Base-by-base conservation (phyloP, 257 asterid genomes). In the Coffea canephora region DNA sequence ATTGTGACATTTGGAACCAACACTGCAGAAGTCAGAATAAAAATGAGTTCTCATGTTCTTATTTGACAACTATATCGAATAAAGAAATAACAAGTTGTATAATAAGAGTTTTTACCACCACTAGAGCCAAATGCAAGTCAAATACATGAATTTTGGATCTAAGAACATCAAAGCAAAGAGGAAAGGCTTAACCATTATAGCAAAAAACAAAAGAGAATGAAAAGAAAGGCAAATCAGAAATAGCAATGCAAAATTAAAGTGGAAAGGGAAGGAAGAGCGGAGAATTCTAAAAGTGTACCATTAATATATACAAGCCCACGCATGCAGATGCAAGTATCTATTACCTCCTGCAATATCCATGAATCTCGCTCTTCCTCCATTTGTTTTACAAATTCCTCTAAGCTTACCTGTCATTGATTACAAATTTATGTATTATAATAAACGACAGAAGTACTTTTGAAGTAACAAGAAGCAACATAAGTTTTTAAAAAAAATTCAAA, bases 341-440 rank as follows among this genome's bases (percentile, higher is more conserved):
- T 78, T 82, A 93, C 98, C 97, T 90, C 94, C 87, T 88, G 89
- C 74, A 84, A 84, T 77, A 83, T 69, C 93, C 90, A 89, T 67
- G 83, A 79, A 73, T 88, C 89, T 82, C 85, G 88, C 69, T 91
- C 96, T 79, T 73, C 81, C 70, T 90, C 97, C 89, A 88, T 81
- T 71, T 92, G 89, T 80, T 84, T 86, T 81, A 89, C 80, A 84
- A 78, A 89, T 78, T 88, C 90, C 77, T 88, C 90, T 79, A 91
- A 88, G 85, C 86, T 85, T 76, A 78, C 91, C 96, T 91, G 90
- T 57, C 74, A 69, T 82, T 74, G 83, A 83, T 39, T 13, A 81
- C 6, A 75, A 59, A 69, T 74, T 68, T 55, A 59, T 25, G 23
- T 15, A 43, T 6, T 14, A 55, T 18, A n/a, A 54, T 25, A 41